Percentiles rank a stretch among this genome's conserved stretches.
phyloP scores from a whole-genome alignment of 768 basidiomycete species.

The Tephrocybe sp. region DNA sequence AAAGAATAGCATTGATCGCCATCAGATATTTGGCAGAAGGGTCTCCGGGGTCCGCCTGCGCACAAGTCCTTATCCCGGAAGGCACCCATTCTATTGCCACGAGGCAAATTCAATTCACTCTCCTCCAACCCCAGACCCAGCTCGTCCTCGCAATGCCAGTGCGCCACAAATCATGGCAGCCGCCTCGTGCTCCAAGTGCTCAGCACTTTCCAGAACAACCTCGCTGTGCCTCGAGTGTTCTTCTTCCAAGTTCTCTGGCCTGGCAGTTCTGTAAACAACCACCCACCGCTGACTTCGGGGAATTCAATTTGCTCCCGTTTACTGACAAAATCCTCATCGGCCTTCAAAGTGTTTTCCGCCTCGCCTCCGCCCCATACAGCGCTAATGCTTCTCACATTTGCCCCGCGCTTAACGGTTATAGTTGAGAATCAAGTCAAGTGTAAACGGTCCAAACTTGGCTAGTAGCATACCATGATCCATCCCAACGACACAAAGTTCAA shows the following conservation, averaged over 20 bases:
- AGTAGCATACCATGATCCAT: too few relatives aligned
- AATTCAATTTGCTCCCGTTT: constrained; percentile 5
- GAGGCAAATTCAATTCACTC: constrained; percentile 12
- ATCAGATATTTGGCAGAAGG: constrained; percentile 11
- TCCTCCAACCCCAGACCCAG: constrained; percentile 1
- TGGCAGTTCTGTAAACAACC: background rate
- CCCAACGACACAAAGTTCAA: too few relatives aligned
- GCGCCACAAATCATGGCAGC: constrained; percentile 14
- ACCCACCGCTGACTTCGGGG: constrained; percentile 9
- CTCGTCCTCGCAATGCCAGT: background rate
- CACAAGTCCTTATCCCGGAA: background rate
- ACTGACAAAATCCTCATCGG: constrained; percentile 2
- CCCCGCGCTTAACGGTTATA: constrained; percentile 14
- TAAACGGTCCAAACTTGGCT: background rate
- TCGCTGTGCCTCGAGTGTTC: too few relatives aligned
- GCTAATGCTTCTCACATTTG: constrained; percentile 3
- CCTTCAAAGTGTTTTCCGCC: constrained; percentile 1
- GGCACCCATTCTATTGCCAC: background rate
- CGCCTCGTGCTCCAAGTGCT: background rate
- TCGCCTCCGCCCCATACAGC: background rate
- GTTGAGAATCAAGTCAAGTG: constrained; percentile 1
- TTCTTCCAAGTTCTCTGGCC: background rate
- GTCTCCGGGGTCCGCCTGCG: constrained; percentile 18
- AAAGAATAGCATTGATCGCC: constrained; percentile 1
- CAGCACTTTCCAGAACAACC: too few relatives aligned